Base-by-base conservation (phyloP, 352 stramenopile genomes). In the Thalassiosira hispida region DNA sequence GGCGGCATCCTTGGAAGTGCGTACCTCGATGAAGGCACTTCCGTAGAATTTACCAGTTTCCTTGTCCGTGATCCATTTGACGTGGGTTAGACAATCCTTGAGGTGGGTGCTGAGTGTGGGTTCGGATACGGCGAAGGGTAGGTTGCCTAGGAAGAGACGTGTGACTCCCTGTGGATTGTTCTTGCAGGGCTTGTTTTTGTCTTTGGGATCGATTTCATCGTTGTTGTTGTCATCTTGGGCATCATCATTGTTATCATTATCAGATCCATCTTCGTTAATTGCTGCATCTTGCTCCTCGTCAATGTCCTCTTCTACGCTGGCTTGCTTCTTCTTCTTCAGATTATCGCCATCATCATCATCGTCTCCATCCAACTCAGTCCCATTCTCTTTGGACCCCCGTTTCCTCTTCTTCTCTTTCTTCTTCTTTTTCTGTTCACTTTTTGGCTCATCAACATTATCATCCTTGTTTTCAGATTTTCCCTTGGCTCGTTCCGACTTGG, bases 11-110 rank as follows among this genome's bases (percentile, higher is more conserved):
- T 69, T 77, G 4, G 91, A 87, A 66, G 86, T 93, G n/a, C 79
- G 68, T 56, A 95, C 88, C 68, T 96, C 92, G 35, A 94, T 67
- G 71, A 96, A 96, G 38, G 88, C 88, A 46, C 79, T 92, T 40
- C 91, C 92, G 73, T 96, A 96, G 70, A 96, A 96, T 73, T 92
- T 90, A n/a, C 91, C 90, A 1, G 89, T 95, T 67, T 92, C 81
- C 64, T 95, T 95, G 72, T 96, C 92, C 1, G 92, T 96, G 35
- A 96, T 94, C 89, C 90, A 96, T 76, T 96, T 96, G 49, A 96
- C 86, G 56, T 94, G 90, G 2, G 88, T 93, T 9, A 96, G 86
- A 11, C 53, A 75, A n/a, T 78, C 79, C 20, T 79, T 65, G n/a
- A 95, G 71, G 67, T 91, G 90, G 11, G 68, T 55, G 40, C 86